These are phyloP conservation scores for Apiospora malaysiana DNA, from an alignment of 2,329 filamentous ascomycete species.

Conservation along the genomic window DNA sequence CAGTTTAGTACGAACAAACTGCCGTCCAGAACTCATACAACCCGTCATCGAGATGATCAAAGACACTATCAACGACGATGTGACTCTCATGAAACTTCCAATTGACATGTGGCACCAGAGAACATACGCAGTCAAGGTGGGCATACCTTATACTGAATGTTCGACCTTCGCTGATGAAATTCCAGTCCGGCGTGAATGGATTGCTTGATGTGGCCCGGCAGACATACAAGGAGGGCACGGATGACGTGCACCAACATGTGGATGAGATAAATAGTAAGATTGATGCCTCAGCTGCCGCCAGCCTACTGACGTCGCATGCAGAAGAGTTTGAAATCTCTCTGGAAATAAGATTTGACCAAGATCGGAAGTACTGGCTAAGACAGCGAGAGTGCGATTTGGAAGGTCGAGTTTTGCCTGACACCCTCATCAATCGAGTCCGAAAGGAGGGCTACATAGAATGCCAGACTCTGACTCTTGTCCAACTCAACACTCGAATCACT, in stretches of 20 bases:
- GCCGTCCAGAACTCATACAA: slow-evolving; percentile 65
- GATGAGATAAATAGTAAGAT: slow-evolving; percentile 37
- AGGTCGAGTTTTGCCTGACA: slow-evolving; percentile 61
- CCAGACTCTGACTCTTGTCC: slow-evolving; percentile 83
- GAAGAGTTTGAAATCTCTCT: slow-evolving; percentile 64
- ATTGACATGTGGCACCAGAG: slow-evolving; percentile 89
- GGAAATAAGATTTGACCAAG: slow-evolving; percentile 76
- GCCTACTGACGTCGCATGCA: slow-evolving; percentile 34
- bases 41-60: slow-evolving; percentile 70
- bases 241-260: slow-evolving; percentile 76
- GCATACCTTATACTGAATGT: slow-evolving; percentile 2
- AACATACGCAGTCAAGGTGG: slow-evolving; percentile 83
- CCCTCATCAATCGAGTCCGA: slow-evolving; percentile 78
- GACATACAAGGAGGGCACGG: slow-evolving; percentile 86
- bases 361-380: slow-evolving; percentile 80
- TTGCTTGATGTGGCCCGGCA: slow-evolving; percentile 87
- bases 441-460: slow-evolving; percentile 84
- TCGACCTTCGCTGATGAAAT: slow-evolving; percentile 29
- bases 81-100: slow-evolving; percentile 76
- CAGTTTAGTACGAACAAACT: slow-evolving; percentile 71
- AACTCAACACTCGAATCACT: slow-evolving; percentile 77
- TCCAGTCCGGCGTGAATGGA: slow-evolving; percentile 77
- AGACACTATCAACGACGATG: slow-evolving; percentile 78
- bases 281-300: too few species aligned
- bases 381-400: slow-evolving; percentile 69